phyloP scores from a whole-genome alignment of 495 filamentous ascomycete species.

The Hypoxylon intermedium region DNA sequence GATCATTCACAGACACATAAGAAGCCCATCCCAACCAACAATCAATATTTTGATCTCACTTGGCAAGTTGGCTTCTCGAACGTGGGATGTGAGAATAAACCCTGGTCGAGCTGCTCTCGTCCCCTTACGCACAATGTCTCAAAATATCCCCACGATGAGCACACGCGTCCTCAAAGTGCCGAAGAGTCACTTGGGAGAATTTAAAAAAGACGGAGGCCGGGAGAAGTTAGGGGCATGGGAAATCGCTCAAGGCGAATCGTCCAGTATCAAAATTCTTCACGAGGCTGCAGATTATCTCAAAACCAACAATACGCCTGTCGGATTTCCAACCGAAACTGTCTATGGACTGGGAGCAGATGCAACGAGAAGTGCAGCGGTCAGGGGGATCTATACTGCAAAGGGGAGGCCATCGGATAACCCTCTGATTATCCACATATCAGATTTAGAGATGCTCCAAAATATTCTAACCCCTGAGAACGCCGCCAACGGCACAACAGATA shows the following conservation, averaged over 20 bases:
- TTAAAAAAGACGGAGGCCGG: slow-evolving; percentile 27
- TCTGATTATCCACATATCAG: slow-evolving; percentile 89
- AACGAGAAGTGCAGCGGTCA: slow-evolving; percentile 81
- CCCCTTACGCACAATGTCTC: slow-evolving; percentile 42
- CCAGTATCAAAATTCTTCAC: slow-evolving; percentile 43
- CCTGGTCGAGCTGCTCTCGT: slow-evolving; percentile 33
- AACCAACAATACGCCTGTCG: slow-evolving; percentile 75
- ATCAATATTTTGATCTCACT: not conserved
- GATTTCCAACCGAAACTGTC: slow-evolving; percentile 97
- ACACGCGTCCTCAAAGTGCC: slow-evolving; percentile 30
- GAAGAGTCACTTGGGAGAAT: slow-evolving; percentile 30
- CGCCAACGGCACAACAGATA: slow-evolving; percentile 40
- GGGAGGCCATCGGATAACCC: slow-evolving; percentile 92
- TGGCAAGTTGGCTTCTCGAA: slow-evolving; percentile 37
- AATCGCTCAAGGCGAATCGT: slow-evolving; percentile 26
- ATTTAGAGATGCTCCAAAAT: slow-evolving; percentile 76
- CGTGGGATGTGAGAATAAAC: slow-evolving; percentile 12
- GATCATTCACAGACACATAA: too few relatives aligned
- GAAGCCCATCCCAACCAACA: not conserved
- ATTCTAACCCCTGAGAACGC: slow-evolving; percentile 55
- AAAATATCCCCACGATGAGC: slow-evolving; percentile 27
- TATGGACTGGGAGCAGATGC: slow-evolving; percentile 97
- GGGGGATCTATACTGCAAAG: slow-evolving; percentile 89
- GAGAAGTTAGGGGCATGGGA: slow-evolving; percentile 40
- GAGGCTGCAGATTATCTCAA: slow-evolving; percentile 68